Conservation (phyloP, 2,329 filamentous ascomycete genomes). For the Fusarium agapanthi region DNA sequence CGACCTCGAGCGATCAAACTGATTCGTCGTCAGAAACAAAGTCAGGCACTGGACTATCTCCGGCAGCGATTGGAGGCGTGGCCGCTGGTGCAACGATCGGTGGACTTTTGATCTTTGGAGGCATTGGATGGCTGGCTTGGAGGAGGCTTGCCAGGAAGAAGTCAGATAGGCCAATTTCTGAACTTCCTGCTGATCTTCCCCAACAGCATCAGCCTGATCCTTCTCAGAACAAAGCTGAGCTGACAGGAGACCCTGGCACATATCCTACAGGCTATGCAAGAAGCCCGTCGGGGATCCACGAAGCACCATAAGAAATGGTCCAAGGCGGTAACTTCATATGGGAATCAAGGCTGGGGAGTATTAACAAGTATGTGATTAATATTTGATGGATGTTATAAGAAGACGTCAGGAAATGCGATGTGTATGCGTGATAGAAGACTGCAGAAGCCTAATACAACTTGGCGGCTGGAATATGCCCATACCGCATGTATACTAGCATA, state of each 20-base stretch:
- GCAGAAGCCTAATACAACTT: background rate
- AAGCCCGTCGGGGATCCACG: background rate
- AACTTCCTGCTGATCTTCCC: background rate
- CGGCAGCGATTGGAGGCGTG: background rate
- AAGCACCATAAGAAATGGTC: background rate
- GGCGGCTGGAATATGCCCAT: background rate
- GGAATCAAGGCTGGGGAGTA: background rate
- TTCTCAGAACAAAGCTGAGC: background rate
- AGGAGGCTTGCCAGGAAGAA: background rate
- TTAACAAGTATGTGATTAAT: background rate
- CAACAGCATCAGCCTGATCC: background rate
- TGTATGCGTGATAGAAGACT: background rate
- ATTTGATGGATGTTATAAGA: background rate
- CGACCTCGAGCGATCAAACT: background rate
- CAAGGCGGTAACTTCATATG: too few relatives aligned
- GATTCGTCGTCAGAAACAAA: background rate
- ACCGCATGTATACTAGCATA: fast-evolving
- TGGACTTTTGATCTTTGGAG: background rate
- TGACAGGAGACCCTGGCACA: background rate
- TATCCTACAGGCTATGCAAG: background rate
- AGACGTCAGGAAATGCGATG: background rate
- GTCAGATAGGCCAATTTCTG: background rate
- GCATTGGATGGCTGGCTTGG: background rate
- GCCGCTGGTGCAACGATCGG: background rate
- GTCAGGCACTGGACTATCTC: background rate